Percentiles rank a stretch among this genome's conserved stretches.
phyloP scores from a whole-genome alignment of 805 yeast species.

The Candida dendrica region DNA sequence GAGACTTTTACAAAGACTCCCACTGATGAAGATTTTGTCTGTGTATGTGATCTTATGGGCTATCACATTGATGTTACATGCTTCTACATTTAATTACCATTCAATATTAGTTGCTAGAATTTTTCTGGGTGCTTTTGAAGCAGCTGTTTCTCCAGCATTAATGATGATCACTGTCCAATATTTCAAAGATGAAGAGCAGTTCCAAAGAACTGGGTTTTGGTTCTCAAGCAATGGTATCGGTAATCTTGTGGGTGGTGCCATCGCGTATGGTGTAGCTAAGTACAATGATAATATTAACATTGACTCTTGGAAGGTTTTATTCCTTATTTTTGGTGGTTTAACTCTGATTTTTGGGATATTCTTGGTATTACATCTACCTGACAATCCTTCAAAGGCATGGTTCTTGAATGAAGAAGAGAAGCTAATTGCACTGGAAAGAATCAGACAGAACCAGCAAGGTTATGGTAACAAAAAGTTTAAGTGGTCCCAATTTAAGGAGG shows the following conservation, averaged over 20 bases:
- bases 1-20: slow-evolving; percentile 25
- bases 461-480: slow-evolving; percentile 39
- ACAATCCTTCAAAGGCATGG: slow-evolving; percentile 34
- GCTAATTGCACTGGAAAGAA: slow-evolving; percentile 32
- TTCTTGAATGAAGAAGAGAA: slow-evolving; percentile 32
- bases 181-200: slow-evolving; percentile 33
- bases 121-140: neutral
- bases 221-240: slow-evolving; percentile 37
- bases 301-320: slow-evolving; percentile 45
- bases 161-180: slow-evolving; percentile 40
- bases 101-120: neutral
- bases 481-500: slow-evolving; percentile 36
- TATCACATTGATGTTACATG: slow-evolving; percentile 25
- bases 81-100: slow-evolving; percentile 15
- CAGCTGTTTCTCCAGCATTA: slow-evolving; percentile 13
- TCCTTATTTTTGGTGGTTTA: slow-evolving; percentile 43
- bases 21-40: slow-evolving; percentile 29
- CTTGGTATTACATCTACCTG: slow-evolving; percentile 36
- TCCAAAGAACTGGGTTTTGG: slow-evolving; percentile 33
- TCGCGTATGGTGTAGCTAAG: slow-evolving; percentile 37
- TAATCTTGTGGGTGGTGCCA: slow-evolving; percentile 35
- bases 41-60: slow-evolving; percentile 29
- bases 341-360: slow-evolving; percentile 39
- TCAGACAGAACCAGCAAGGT: slow-evolving; percentile 38
- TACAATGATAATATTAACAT: slow-evolving; percentile 23